Base-by-base conservation (phyloP, 2,329 filamentous ascomycete species). In the Decorospora gaudefroyi region DNA sequence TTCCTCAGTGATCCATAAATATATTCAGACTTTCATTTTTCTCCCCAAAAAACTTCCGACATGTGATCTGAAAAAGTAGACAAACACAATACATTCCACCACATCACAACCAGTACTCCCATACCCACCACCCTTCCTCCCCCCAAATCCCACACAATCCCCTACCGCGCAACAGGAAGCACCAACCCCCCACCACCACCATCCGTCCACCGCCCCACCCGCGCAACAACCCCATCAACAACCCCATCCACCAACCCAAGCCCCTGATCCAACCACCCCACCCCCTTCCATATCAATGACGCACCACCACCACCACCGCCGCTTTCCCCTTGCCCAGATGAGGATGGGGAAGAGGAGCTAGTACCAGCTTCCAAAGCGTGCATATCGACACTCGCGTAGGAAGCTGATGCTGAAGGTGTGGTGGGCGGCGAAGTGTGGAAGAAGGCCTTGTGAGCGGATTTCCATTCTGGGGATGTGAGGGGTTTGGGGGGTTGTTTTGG, bases 111-210 rank as follows among this genome's bases (percentile, higher is more conserved):
- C n/a, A n/a, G n/a, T n/a, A n/a, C 9, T 19, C n/a, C 16, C 6
- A 6, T n/a, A n/a, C 29, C 16, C n/a, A 8, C 16, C 19, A 19
- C 12, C 26, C 11, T 7, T 28, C 11, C 15, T 11, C 21, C 28
- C 9, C 11, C 34, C 25, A n/a, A n/a, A n/a, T n/a, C n/a, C n/a
- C n/a, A n/a, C n/a, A n/a, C n/a, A n/a, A n/a, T 32, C 26, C 38
- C 23, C 37, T 13, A 11, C 28, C 33, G 18, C 9, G 25, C 39
- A 25, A 45, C 17, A 9, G 49, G 49, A 27, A 51, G 25, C 19
- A 49, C 35, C 16, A 27, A 26, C 19, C 35, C 42, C 5, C 36
- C 36, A 6, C 30, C 36, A 10, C 35, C 25, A 22, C 31, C 37
- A 12, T 46, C 37, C 12, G 37, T 46, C 30, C 42, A 42, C 16